Conservation (phyloP, 2,329 filamentous ascomycete genomes). For the Passalora sequoiae region DNA sequence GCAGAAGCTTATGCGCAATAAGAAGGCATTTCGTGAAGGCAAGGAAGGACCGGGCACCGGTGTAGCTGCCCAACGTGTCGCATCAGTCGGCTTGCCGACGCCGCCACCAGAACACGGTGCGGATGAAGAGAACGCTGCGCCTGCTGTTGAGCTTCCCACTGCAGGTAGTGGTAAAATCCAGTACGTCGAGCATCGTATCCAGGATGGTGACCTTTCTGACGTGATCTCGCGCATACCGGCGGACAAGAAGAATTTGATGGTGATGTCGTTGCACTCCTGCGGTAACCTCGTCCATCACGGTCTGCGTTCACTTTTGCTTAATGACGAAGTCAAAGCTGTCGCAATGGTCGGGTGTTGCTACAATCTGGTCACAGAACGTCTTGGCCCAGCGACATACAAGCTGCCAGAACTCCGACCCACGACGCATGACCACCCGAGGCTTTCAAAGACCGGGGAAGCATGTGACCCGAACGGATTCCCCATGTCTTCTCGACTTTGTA, state of each 20-base stretch:
- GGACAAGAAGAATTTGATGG: constrained; percentile 57
- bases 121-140: constrained; percentile 7
- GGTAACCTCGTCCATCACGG: constrained; percentile 96
- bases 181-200: constrained; percentile 69
- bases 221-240: constrained; percentile 53
- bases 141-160: constrained; percentile 26
- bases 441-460: constrained; percentile 62
- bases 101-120: constrained; percentile 15
- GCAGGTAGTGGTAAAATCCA: constrained; percentile 60
- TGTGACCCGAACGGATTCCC: constrained; percentile 89
- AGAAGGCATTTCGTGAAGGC: constrained; percentile 64
- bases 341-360: constrained; percentile 98
- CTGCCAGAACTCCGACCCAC: constrained; percentile 66
- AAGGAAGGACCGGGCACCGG: constrained; percentile 13
- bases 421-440: constrained; percentile 53
- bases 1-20: constrained; percentile 70
- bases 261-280: constrained; percentile 93
- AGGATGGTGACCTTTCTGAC: constrained; percentile 65
- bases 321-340: constrained; percentile 78
- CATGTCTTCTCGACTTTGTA: constrained; percentile 68
- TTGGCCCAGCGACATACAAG: constrained; percentile 83
- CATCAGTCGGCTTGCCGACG: constrained; percentile 18
- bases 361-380: constrained; percentile 86
- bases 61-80: constrained; percentile 11
- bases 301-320: constrained; percentile 77